A percentile compares a stretch with the other conserved stretches of the same genome.
Evolutionary conservation across 2,329 filamentous ascomycete genomes (phyloP).

Genomic region (Neoascochyta sp.): DNA sequence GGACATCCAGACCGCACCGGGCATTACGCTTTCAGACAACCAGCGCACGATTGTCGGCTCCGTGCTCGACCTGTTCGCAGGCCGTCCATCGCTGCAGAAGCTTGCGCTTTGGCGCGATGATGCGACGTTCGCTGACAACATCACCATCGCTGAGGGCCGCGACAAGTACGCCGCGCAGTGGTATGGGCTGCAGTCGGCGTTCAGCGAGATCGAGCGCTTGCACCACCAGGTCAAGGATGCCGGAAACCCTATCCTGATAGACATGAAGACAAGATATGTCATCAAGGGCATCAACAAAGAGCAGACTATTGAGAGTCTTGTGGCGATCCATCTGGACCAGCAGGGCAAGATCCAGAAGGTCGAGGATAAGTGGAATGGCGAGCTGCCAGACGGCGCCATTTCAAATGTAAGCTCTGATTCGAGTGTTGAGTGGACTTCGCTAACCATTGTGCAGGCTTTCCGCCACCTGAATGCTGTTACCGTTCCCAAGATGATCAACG

Average conservation of each 20-base stretch:
- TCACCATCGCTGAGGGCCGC: constrained; percentile 56
- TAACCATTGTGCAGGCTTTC: constrained; percentile 44
- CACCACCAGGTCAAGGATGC: constrained; percentile 51
- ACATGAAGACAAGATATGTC: constrained; percentile 52
- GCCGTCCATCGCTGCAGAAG: constrained; percentile 56
- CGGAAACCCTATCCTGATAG: constrained; percentile 59
- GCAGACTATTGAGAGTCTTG: constrained; percentile 47
- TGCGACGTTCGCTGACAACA: constrained; percentile 56
- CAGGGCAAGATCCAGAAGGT: constrained; percentile 50
- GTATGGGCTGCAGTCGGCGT: constrained; percentile 59
- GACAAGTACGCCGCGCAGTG: constrained; percentile 53
- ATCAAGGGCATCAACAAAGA: constrained; percentile 53
- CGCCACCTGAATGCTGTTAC: constrained; percentile 51
- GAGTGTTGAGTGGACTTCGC: constrained; percentile 15
- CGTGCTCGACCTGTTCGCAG: constrained; percentile 61
- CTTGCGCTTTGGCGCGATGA: constrained; percentile 58
- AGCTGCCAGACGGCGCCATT: constrained; percentile 50
- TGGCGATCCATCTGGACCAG: constrained; percentile 47
- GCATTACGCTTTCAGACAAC: constrained; percentile 48
- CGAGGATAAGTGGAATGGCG: constrained; percentile 55
- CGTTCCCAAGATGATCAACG: constrained; percentile 50
- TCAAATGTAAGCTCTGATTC: constrained; percentile 47
- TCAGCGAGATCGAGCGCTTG: constrained; percentile 56
- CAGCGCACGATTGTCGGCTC: constrained; percentile 57
- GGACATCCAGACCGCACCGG: constrained; percentile 51